Percentiles rank a stretch among this genome's conserved stretches.
Evolutionary conservation across 345 rosid species (phyloP).

Genomic region (Salix koriyanagi): DNA sequence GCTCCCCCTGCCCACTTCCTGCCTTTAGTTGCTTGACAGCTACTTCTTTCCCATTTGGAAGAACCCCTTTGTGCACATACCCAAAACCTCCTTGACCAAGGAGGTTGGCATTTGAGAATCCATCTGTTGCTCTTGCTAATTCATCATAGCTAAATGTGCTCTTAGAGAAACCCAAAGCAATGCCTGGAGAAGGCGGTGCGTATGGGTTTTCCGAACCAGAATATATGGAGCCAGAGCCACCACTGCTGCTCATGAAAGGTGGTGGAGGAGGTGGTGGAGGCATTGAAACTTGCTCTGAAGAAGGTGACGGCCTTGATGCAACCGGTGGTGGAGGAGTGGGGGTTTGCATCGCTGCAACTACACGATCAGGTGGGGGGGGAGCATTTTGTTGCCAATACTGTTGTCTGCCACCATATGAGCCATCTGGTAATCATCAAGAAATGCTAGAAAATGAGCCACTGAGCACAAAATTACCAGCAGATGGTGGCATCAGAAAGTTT

Average conservation of each 20-base stretch:
- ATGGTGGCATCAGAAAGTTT: not conserved
- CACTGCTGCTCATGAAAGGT: conserved; percentile 49
- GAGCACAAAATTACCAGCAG: not conserved
- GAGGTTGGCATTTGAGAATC: conserved; percentile 28
- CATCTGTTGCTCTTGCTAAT: conserved; percentile 27
- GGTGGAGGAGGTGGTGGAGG: conserved; percentile 24
- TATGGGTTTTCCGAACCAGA: conserved; percentile 50
- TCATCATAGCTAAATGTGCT: conserved; percentile 35
- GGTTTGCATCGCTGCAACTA: conserved; percentile 1
- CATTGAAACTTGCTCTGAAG: conserved; percentile 11
- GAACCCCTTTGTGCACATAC: conserved; percentile 30
- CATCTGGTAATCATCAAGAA: conserved; percentile 38
- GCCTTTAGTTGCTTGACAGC: conserved; percentile 26
- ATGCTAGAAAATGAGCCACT: conserved; percentile 4
- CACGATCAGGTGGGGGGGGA: conserved; percentile 41
- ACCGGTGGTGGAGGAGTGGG: conserved; percentile 21
- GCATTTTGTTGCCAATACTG: conserved; percentile 63
- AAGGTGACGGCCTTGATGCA: conserved; percentile 17
- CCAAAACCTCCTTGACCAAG: conserved; percentile 34
- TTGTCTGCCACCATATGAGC: conserved; percentile 38
- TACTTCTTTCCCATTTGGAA: conserved; percentile 29
- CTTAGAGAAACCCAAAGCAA: conserved; percentile 56
- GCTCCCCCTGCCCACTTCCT: conserved; percentile 33
- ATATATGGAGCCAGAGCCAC: conserved; percentile 56
- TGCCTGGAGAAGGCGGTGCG: conserved; percentile 60